Conservation (phyloP, 1,139 yeast species). For the Lodderomyces pseudojiufengensis region DNA sequence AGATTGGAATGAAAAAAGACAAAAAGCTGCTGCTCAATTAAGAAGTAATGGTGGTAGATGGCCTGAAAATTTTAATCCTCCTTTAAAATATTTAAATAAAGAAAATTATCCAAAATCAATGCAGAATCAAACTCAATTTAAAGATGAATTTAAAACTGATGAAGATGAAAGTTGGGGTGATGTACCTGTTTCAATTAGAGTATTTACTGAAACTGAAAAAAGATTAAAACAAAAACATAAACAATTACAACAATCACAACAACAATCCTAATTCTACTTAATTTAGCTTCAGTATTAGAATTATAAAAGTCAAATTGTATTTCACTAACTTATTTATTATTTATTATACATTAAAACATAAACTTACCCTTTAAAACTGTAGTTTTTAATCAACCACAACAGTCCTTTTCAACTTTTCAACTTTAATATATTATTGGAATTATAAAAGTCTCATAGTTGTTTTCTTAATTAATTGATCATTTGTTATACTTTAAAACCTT, state of each 20-base stretch:
- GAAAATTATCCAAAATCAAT: slow-evolving; percentile 34
- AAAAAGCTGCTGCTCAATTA: slow-evolving; percentile 47
- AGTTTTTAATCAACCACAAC: too few species aligned
- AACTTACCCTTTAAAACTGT: too few species aligned
- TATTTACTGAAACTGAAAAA: slow-evolving; percentile 80
- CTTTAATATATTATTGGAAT: too few species aligned
- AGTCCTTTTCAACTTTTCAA: too few species aligned
- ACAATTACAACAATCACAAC: slow-evolving; percentile 20
- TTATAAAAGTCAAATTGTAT: slow-evolving; percentile 2
- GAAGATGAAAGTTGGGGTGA: slow-evolving; percentile 54
- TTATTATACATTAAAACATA: too few species aligned
- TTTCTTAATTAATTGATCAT: too few species aligned
- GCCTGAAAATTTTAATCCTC: slow-evolving; percentile 83
- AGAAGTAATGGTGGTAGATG: slow-evolving; percentile 54
- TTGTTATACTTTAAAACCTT: too few species aligned
- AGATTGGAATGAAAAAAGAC: slow-evolving; percentile 68
- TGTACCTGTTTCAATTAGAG: slow-evolving; percentile 73
- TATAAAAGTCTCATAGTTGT: too few species aligned
- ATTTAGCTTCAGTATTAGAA: slow-evolving; percentile 4
- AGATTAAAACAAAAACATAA: slow-evolving; percentile 36
- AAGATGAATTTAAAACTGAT: slow-evolving; percentile 16
- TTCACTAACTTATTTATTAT: slow-evolving; percentile 10
- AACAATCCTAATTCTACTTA: background rate
- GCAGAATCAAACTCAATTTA: slow-evolving; percentile 23
- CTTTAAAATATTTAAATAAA: slow-evolving; percentile 33